phyloP scores from a whole-genome alignment of 139 green algal genomes.

The Ettlia oleoabundans region DNA sequence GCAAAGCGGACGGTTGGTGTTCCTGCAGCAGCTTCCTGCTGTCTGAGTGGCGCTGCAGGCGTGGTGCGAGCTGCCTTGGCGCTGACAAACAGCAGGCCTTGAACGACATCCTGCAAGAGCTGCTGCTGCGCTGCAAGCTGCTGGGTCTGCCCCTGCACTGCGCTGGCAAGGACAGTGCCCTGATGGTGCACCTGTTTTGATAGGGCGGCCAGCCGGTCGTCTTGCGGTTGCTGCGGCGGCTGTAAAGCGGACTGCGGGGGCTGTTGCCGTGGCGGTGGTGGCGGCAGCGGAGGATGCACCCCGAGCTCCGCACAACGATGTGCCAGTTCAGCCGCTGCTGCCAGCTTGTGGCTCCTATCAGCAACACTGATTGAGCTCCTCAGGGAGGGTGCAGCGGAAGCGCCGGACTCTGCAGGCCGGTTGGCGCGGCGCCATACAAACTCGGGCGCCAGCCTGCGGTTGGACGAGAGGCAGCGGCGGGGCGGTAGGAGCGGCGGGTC shows the following conservation, averaged over 20 bases:
- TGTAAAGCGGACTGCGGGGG: not conserved
- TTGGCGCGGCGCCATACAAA: too few relatives aligned
- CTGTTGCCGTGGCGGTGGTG: not conserved
- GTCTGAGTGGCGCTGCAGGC: not conserved
- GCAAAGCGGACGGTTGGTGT: not conserved
- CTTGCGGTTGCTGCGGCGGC: not conserved
- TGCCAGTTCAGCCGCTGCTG: not conserved
- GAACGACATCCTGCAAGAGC: conserved; percentile 21
- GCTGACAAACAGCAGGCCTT: conserved; percentile 29
- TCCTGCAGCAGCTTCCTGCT: not conserved
- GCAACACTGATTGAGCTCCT: too few relatives aligned
- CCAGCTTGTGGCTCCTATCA: not conserved
- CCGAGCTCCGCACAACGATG: not conserved
- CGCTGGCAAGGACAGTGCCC: not conserved
- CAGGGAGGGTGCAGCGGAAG: too few relatives aligned
- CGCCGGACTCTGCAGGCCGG: too few relatives aligned
- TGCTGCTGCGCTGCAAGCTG: conserved; percentile 26
- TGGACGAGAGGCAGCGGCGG: too few relatives aligned
- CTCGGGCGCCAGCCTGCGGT: too few relatives aligned
- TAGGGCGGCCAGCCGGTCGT: not conserved
- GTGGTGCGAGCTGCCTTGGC: not conserved
- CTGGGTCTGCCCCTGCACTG: not conserved
- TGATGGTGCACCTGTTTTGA: not conserved
- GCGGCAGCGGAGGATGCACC: not conserved
- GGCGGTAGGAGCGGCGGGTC: too few relatives aligned